A percentile compares a stretch with the other conserved stretches of the same genome.
Evolutionary conservation across 2,329 filamentous ascomycete genomes (phyloP).

Genomic region (Xylariaceae sp.): DNA sequence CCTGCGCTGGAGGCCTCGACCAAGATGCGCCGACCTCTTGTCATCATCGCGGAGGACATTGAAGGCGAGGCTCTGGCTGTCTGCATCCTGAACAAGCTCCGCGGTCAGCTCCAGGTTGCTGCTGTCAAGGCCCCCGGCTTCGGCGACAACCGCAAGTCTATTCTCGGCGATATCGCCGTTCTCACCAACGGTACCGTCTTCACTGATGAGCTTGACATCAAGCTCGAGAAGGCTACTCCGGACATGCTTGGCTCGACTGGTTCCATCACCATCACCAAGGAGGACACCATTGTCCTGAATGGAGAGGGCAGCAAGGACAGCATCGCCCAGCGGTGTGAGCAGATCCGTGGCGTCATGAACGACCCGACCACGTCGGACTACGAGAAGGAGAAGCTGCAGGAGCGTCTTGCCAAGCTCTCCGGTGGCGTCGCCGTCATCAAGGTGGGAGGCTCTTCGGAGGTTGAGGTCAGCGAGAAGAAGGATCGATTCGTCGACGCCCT

Average conservation of each 20-base stretch:
- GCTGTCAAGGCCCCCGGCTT: constrained; percentile 99
- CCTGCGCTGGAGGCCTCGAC: constrained; percentile 96
- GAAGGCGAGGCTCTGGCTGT: constrained; percentile 97
- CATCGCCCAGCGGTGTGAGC: constrained; percentile 93
- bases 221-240: constrained; percentile 94
- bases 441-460: constrained; percentile 94
- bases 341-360: constrained; percentile 94
- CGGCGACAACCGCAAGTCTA: constrained; percentile 99
- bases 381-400: constrained; percentile 99
- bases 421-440: constrained; percentile 99
- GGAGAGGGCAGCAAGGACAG: constrained; percentile 91
- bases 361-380: constrained; percentile 96
- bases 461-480: constrained; percentile 99
- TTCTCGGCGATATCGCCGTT: constrained; percentile 91
- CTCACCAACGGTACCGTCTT: constrained; percentile 97
- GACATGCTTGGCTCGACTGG: constrained; percentile 96
- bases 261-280: constrained; percentile 99
- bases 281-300: constrained; percentile 98
- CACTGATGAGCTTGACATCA: constrained; percentile 95
- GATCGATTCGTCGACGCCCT: constrained; percentile 97
- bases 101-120: constrained; percentile 95
- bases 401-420: constrained; percentile 98
- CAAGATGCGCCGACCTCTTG: constrained; percentile 85
- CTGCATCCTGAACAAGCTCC: constrained; percentile 99
- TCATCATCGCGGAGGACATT: constrained; percentile 99